Conservation (phyloP, 225 moss, liverwort and hornwort genomes). For the Sphagnum contortum region DNA sequence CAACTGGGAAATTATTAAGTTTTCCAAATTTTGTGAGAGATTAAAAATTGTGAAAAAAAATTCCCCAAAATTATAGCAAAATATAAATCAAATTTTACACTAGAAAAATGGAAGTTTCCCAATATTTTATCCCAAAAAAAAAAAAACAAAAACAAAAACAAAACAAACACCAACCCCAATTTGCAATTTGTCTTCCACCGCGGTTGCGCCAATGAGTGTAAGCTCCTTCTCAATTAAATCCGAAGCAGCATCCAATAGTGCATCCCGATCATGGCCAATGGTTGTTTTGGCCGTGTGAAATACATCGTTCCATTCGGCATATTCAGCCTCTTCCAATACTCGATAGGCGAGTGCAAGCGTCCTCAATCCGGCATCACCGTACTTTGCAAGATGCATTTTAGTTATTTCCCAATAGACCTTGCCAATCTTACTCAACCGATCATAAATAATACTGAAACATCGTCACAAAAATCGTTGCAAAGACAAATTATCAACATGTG, state of each 20-base stretch:
- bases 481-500: neutral
- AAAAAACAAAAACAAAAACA: too few relatives aligned
- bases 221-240: slow-evolving; percentile 60
- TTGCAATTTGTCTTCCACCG: slow-evolving; percentile 65
- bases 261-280: slow-evolving; percentile 77
- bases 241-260: slow-evolving; percentile 63
- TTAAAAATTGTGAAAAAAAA: too few relatives aligned
- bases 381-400: slow-evolving; percentile 65
- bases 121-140: too few relatives aligned
- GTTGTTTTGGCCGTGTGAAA: slow-evolving; percentile 85
- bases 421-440: slow-evolving; percentile 71
- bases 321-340: slow-evolving; percentile 67
- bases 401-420: slow-evolving; percentile 67
- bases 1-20: neutral
- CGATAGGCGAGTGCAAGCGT: slow-evolving; percentile 86
- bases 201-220: slow-evolving; percentile 51
- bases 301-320: slow-evolving; percentile 59
- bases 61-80: too few relatives aligned
- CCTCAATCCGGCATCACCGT: slow-evolving; percentile 90
- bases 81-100: too few relatives aligned
- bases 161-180: slow-evolving; percentile 32
- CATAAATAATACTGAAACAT: slow-evolving; percentile 65
- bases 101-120: too few relatives aligned
- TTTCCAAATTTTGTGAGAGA: too few relatives aligned
- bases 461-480: too few relatives aligned